Base-by-base conservation (phyloP, 352 stramenopile genomes). In the Thalassiosira hispida region DNA sequence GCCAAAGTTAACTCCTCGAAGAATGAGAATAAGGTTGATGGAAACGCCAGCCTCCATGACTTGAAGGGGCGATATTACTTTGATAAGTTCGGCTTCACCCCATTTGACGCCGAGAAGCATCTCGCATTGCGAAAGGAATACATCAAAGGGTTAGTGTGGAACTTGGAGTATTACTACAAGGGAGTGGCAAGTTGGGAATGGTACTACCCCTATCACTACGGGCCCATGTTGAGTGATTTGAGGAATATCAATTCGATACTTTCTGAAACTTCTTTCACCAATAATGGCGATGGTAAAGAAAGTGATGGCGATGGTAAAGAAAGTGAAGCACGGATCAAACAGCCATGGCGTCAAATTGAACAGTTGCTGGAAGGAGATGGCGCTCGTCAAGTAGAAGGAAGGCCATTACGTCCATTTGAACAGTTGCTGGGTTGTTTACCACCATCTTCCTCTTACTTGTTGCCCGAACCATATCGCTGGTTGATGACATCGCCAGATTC, bases 181-280 rank as follows among this genome's bases (percentile, higher is more conserved):
- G 97, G 97, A 6, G 98, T 97, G 79, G 92, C 95, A 31, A 98
- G 95, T 70, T 99, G 98, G 98, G 93, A 97, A 55, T 99, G 97
- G 97, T 99, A 98, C 83, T 99, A 98, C 90, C 98, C 97, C 0
- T 99, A 98, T 84, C 97, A 99, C 83, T 99, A 99, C 87, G 89
- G 96, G 18, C 90, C 90, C 25, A 92, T 93, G 83, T 68, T 94
- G 25, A 92, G 83, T 73, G 90, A 94, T 84, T 76, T 94, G 23
- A 74, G 87, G 1, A 76, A 89, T 64, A 64, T 93, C 11, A 88
- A 92, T 25, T 64, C 85, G 9, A 81, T 90, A 2, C 42, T 94
- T 20, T 52, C 77, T 27, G 87, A 92, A 22, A 77, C 93, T 14
- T 73, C 61, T 16, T 80, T 80, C 16, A 91, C 90, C 72, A 76